Percentiles rank a stretch among this genome's conserved stretches.
phyloP scores from a whole-genome alignment of 768 basidiomycete genomes.

The Pleurotus tuber-regium region DNA sequence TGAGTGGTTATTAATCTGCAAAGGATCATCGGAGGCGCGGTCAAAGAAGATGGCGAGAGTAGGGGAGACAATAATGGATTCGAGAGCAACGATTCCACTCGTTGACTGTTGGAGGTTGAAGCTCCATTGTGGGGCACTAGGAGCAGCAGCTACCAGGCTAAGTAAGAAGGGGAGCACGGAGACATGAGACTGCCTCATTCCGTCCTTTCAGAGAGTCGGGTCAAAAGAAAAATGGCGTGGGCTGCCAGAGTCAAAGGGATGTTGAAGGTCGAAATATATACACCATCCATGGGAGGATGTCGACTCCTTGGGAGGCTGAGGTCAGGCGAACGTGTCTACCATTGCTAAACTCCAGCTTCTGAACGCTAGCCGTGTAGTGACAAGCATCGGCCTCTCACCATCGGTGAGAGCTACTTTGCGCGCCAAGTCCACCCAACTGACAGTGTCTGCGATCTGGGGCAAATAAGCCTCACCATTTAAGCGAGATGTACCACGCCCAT shows the following conservation, averaged over 20 bases:
- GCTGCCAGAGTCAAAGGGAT: not conserved
- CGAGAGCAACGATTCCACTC: conserved; percentile 23
- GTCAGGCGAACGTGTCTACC: not conserved
- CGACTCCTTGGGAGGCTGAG: not conserved
- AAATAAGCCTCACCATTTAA: not conserved
- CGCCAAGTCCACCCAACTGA: not conserved
- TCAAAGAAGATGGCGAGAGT: conserved; percentile 22
- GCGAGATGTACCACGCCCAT: not conserved
- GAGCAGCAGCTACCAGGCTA: conserved; percentile 9
- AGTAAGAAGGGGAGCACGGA: not conserved
- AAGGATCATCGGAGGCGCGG: conserved; percentile 4
- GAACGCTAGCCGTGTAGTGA: not conserved
- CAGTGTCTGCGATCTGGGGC: not conserved
- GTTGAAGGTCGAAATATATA: not conserved
- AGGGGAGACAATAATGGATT: conserved; percentile 24
- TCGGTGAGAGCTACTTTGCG: not conserved
- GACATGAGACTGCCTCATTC: conserved; percentile 4
- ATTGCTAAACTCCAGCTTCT: no score
- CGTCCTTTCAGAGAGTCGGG: not conserved
- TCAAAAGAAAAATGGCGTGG: not conserved
- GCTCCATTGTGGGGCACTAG: conserved; percentile 17
- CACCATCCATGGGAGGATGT: not conserved
- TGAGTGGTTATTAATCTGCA: conserved; percentile 27
- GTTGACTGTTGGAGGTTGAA: conserved; percentile 23
- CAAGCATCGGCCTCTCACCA: not conserved